Evolutionary conservation across 176 grass and related monocot species (phyloP), one percentile per base, ranked within the genome.

Genomic region (Eremochloa ophiuroides): DNA sequence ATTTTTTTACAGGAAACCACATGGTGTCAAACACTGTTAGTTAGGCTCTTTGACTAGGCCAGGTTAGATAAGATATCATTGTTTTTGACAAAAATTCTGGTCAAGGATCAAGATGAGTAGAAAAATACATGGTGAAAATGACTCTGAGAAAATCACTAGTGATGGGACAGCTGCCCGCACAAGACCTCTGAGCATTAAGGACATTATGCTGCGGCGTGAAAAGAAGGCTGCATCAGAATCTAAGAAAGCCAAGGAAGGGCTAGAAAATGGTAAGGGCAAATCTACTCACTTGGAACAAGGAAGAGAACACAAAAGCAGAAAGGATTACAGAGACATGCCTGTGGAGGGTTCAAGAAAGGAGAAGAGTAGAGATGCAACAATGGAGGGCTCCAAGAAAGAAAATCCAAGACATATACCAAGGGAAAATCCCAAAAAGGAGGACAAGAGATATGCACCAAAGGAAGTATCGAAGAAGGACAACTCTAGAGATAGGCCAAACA

Each of bases 161-260:
- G 87, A 82, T 42, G 93, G 91, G 35, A 93, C 93, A 18, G 75
- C 97, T 74, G 97, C 97, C 8, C 88, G 97, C 41, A 99, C 97
- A 59, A 84, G 97, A 53, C 93, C 97, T 91, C 16, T 93, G 58
- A 93, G 91, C 87, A 90, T 91, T 75, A 82, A 99, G 34, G 93
- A 99, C 62, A 96, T 99, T 30, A 85, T 99, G 87, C 75, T 86
- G 68, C 84, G 27, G 39, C 89, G 97, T 74, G 88, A 89, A 63
- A 93, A 89, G 62, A 95, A 93, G 87, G 66, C 74, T 1, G 14
- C 31, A 12, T 71, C 75, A 28, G 89, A 91, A 58, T 55, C 81
- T 59, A 87, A 78, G 71, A 83, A 87, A 68, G 27, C 76, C 58
- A 85, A 62, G 31, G 88, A 60, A 62, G 83, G 16, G 48, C 25